These are phyloP conservation scores for Capronia americana DNA, from an alignment of 2,329 filamentous ascomycete species.

Conservation along the genomic window DNA sequence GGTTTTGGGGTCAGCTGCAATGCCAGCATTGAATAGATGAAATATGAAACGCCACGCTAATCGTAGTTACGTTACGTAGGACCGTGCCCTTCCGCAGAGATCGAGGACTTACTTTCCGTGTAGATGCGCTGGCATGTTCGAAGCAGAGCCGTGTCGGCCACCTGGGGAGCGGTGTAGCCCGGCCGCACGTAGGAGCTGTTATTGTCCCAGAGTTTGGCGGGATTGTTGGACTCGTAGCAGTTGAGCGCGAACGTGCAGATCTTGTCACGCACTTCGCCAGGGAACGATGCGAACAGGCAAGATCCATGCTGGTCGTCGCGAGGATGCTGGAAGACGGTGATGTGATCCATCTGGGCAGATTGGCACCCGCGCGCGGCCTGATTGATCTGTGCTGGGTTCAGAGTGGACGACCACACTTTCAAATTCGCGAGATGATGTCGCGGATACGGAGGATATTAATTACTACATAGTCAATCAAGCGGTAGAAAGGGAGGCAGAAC, in stretches of 20 bases:
- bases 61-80: no score
- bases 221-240: constrained; percentile 3
- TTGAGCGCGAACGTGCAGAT: not conserved
- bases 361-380: no score
- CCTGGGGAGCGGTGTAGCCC: constrained; percentile 49
- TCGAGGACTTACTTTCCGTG: constrained; percentile 42
- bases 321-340: not conserved
- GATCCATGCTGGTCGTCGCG: not conserved
- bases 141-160: constrained; percentile 49
- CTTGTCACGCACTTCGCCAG: not conserved
- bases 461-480: not conserved
- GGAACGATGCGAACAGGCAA: not conserved
- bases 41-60: no score
- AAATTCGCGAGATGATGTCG: not conserved
- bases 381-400: no score
- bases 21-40: not conserved
- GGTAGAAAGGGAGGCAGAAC: not conserved
- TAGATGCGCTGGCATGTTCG: constrained; percentile 54
- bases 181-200: constrained; percentile 43
- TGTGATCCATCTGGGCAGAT: not conserved
- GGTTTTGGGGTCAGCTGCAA: not conserved
- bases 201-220: not conserved
- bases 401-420: no score
- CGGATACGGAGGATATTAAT: not conserved
- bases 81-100: no score